Conservation (phyloP, 768 basidiomycete genomes). For the Podaxis sp. region DNA sequence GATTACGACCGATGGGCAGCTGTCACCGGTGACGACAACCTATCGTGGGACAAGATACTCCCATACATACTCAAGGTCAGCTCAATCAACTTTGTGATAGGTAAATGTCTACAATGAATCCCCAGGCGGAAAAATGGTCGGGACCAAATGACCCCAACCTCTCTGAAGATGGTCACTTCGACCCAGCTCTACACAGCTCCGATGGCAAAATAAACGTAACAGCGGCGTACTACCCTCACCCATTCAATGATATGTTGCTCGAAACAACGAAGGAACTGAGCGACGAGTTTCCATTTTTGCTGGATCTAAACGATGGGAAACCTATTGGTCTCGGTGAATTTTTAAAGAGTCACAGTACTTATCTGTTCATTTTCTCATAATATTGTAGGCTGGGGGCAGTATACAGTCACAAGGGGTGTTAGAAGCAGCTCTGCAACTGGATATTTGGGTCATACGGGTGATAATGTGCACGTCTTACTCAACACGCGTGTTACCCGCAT, state of each 20-base stretch:
- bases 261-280: conserved; percentile 26
- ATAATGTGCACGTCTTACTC: conserved; percentile 27
- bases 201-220: conserved; percentile 23
- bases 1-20: conserved; percentile 12
- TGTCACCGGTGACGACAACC: conserved; percentile 6
- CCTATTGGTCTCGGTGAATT: conserved; percentile 38
- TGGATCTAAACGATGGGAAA: conserved; percentile 40
- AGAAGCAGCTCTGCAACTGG: conserved; percentile 25
- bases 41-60: conserved; percentile 15
- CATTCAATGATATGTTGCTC: conserved; percentile 16
- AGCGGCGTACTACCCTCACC: conserved; percentile 20
- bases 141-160: conserved; percentile 14
- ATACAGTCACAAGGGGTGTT: conserved; percentile 18
- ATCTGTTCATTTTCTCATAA: not conserved
- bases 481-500: conserved; percentile 14
- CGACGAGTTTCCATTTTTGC: conserved; percentile 35
- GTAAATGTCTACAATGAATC: not conserved
- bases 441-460: conserved; percentile 20
- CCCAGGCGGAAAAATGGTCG: not conserved
- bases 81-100: too few relatives aligned
- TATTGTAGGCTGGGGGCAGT: conserved; percentile 20
- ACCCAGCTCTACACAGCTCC: conserved; percentile 27
- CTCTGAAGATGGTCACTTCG: conserved; percentile 22
- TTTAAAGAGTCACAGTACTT: not conserved
- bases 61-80: conserved; percentile 12